Evolutionary conservation across 352 stramenopile genomes (phyloP).

Genomic region (Pythium rishiriense): DNA sequence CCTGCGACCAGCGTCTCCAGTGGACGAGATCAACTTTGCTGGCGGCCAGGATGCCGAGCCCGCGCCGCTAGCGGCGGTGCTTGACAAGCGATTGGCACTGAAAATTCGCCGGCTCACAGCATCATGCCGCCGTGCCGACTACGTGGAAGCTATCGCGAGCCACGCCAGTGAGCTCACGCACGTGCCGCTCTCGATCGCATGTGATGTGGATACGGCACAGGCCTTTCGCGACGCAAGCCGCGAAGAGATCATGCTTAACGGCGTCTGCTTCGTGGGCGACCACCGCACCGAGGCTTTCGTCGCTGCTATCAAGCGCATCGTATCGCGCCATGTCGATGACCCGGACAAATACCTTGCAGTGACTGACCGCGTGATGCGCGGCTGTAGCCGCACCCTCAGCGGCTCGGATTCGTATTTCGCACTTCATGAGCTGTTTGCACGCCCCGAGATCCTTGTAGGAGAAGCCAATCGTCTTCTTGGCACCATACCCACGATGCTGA

Average conservation of each 20-base stretch:
- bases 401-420: constrained; percentile 79
- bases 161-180: constrained; percentile 35
- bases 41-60: constrained; percentile 5
- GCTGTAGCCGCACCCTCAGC: constrained; percentile 74
- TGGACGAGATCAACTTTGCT: not conserved
- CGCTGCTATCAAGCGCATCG: constrained; percentile 74
- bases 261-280: constrained; percentile 72
- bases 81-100: constrained; percentile 43
- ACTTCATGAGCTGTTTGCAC: constrained; percentile 63
- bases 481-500: not conserved
- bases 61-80: constrained; percentile 15
- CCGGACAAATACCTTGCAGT: constrained; percentile 46
- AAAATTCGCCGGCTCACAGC: constrained; percentile 42
- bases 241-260: constrained; percentile 73
- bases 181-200: constrained; percentile 55
- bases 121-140: constrained; percentile 52
- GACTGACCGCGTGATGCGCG: constrained; percentile 66
- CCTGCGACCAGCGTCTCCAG: not conserved
- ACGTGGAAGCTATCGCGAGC: constrained; percentile 41
- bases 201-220: constrained; percentile 68
- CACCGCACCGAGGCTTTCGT: constrained; percentile 74
- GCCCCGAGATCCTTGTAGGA: constrained; percentile 53
- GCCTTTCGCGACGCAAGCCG: constrained; percentile 68
- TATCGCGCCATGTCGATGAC: constrained; percentile 43
- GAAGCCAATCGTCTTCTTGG: not conserved